A percentile compares a stretch with the other conserved stretches of the same genome.
Conservation (phyloP, 257 asterid genomes). For the Echites panduratus region DNA sequence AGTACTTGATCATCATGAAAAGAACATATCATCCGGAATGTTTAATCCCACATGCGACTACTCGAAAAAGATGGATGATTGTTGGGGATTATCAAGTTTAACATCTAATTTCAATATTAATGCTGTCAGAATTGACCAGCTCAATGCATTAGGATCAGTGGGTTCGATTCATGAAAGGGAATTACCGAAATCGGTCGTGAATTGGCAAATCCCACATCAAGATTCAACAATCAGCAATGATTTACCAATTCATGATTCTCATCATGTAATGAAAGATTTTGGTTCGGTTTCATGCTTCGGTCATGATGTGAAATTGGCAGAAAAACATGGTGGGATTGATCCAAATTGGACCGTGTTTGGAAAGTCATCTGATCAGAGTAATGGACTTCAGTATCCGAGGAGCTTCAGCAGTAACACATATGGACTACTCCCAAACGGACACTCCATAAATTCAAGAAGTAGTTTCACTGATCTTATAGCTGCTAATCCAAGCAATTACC, state of each 20-base stretch:
- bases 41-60: not conserved
- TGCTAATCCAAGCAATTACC: not conserved
- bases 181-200: not conserved
- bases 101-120: not conserved
- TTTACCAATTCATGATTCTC: not conserved
- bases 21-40: not conserved
- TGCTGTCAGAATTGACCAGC: not conserved
- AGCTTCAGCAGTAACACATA: not conserved
- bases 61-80: not conserved
- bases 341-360: not conserved
- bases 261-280: not conserved
- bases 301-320: not conserved
- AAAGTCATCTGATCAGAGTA: not conserved
- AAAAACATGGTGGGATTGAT: not conserved
- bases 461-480: conserved; percentile 12
- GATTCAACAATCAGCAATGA: not conserved
- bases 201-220: not conserved
- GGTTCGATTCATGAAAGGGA: too few species aligned
- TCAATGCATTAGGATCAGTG: not conserved
- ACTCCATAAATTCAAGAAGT: conserved; percentile 2
- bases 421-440: not conserved
- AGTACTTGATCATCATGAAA: not conserved
- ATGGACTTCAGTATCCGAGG: not conserved
- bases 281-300: not conserved
- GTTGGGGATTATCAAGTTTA: not conserved